Base-by-base conservation (phyloP, 2,329 filamentous ascomycete genomes). In the Colletotrichum theobromicola region DNA sequence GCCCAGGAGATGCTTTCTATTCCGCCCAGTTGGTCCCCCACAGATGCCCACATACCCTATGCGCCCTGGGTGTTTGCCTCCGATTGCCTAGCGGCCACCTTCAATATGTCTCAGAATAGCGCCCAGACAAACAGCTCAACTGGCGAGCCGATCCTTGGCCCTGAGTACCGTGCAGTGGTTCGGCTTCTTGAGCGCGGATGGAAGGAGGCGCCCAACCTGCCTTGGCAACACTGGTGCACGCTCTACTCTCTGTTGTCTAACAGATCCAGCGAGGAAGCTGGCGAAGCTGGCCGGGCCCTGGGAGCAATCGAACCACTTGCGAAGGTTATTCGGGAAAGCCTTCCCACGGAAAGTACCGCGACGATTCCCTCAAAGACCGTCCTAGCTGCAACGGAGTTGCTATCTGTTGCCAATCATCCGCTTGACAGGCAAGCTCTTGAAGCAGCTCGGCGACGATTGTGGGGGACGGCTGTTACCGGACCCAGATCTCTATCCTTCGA, bases 261-360 rank as follows among this genome's bases (percentile, higher is more conserved):
- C 10, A 89, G 90, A 67, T 89, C 93, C 8, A 88, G 87, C 21
- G 84, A 88, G 15, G 92, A 95, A 76, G 90, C 90, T 67, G 94
- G 94, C 4, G 92, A 95, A 75, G 89, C 90, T 18, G 93, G 91
- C 7, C 88, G 93, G 53, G 90, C 92, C 7, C 86, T 94, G 64
- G 89, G 90, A 28, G 87, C 95, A 2, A 86, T 96, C 50, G 95
- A 97, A 75, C 93, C 93, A 2, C 79, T 97, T 5, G 90, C 94
- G 1, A 92, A 90, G 77, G 79, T 83, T 2, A 77, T 93, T 6
- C 78, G 86, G 46, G 86, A 87, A 69, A 83, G 77, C 75, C 77
- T 81, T 2, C 65, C 79, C 30, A 73, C 76, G 26, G 75, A 80
- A 35, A 67, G 76, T 21, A 21, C 73, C 4, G 74, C 78, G 5